phyloP scores from a whole-genome alignment of 179 eudicot genomes.

The Pouteria campechiana region DNA sequence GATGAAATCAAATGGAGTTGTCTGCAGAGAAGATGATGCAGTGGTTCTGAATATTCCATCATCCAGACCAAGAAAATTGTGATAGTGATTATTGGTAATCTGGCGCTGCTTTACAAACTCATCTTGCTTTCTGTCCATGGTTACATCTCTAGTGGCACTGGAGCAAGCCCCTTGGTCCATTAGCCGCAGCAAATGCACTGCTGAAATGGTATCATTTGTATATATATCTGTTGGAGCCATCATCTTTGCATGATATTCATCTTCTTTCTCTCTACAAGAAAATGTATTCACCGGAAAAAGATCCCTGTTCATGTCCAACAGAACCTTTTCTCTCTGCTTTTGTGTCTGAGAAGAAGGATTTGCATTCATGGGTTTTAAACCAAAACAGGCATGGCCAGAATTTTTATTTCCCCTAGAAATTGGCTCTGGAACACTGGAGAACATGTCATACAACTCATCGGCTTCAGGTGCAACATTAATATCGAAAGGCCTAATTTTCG shows the following conservation, averaged over 20 bases:
- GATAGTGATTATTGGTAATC: neutral
- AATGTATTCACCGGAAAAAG: neutral
- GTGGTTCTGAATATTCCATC: neutral
- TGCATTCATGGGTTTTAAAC: too few relatives aligned
- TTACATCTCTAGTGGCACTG: conserved; percentile 2
- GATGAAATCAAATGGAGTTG: neutral
- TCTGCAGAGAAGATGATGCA: neutral
- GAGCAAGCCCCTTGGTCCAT: conserved; percentile 30
- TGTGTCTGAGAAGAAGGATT: too few relatives aligned
- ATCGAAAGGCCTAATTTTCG: neutral
- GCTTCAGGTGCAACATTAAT: too few relatives aligned
- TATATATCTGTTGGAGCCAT: conserved; percentile 17
- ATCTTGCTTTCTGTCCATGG: too few relatives aligned
- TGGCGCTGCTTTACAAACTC: neutral
- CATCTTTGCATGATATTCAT: conserved; percentile 7
- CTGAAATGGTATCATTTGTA: conserved; percentile 35
- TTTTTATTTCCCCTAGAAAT: too few relatives aligned
- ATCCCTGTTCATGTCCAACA: neutral
- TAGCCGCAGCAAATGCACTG: conserved; percentile 44
- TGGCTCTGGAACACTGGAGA: too few relatives aligned
- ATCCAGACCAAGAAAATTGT: neutral
- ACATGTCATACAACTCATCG: too few relatives aligned
- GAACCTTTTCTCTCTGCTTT: neutral
- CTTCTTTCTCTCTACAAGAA: conserved; percentile 5
- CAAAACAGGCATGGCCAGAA: too few relatives aligned